These are phyloP conservation scores for Kandelia obovata DNA, from an alignment of 345 rosid species.

Conservation along the genomic window DNA sequence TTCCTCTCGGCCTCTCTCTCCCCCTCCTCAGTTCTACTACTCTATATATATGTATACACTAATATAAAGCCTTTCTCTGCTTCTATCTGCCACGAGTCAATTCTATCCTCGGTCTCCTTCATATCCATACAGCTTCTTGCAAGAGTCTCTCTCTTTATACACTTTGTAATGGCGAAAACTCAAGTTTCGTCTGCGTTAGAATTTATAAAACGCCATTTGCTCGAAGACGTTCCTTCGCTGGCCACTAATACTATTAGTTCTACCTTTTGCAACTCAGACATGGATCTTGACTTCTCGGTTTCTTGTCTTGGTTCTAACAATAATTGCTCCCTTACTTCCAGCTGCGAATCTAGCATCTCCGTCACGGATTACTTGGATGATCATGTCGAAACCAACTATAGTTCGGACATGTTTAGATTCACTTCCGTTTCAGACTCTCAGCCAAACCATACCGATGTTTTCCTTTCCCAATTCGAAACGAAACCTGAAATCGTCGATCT, in stretches of 20 bases:
- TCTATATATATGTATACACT: neutral
- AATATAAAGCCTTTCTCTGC: neutral
- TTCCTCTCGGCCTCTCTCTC: slow-evolving; percentile 1
- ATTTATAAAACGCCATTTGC: slow-evolving; percentile 49
- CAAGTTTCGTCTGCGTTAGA: slow-evolving; percentile 41
- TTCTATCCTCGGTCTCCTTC: neutral
- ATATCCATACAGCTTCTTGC: neutral
- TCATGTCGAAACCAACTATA: too few species aligned
- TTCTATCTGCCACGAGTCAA: neutral
- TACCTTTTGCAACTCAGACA: too few species aligned
- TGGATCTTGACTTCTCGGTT: slow-evolving; percentile 1
- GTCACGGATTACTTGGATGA: slow-evolving; percentile 9
- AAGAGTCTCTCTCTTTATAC: neutral
- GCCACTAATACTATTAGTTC: neutral
- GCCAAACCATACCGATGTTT: slow-evolving; percentile 16
- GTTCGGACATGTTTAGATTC: neutral
- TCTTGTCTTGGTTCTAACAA: slow-evolving; percentile 10
- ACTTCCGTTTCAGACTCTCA: neutral
- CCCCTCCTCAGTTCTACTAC: neutral
- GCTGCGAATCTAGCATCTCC: slow-evolving; percentile 25
- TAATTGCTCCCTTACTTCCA: slow-evolving; percentile 20
- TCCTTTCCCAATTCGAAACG: slow-evolving; percentile 31
- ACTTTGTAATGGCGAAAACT: slow-evolving; percentile 30
- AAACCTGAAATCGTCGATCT: slow-evolving; percentile 42
- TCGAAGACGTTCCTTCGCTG: slow-evolving; percentile 39